Conservation (phyloP, 164 flowering plant genomes). For the Echeveria elegans region DNA sequence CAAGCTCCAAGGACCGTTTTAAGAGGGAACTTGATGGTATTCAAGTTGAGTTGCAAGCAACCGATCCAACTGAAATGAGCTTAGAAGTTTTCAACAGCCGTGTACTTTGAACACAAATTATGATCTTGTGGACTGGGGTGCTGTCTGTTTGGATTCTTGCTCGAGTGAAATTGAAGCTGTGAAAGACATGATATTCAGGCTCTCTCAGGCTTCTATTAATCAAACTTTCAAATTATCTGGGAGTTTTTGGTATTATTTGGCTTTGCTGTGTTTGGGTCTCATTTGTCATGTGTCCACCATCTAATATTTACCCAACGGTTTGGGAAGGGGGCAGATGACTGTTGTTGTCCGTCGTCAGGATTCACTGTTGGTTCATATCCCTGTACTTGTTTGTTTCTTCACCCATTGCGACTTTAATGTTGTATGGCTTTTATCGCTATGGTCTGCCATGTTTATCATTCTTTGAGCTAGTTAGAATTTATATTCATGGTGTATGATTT, state of each 20-base stretch:
- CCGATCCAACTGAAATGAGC: conserved; percentile 42
- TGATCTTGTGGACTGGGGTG: background rate
- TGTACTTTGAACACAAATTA: conserved; percentile 1
- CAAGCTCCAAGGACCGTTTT: conserved; percentile 37
- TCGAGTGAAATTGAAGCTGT: conserved; percentile 2
- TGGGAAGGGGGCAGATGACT: background rate
- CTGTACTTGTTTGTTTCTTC: background rate
- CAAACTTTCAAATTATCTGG: background rate
- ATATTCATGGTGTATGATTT: background rate
- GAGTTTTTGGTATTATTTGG: conserved; percentile 2
- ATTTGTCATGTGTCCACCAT: background rate
- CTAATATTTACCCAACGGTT: conserved; percentile 3
- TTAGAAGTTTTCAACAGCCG: conserved; percentile 26
- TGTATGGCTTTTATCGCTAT: background rate
- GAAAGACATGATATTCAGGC: background rate
- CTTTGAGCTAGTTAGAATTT: background rate
- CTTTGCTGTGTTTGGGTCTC: conserved; percentile 5
- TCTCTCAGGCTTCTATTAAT: background rate
- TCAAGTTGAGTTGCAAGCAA: conserved; percentile 43
- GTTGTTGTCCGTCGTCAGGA: background rate
- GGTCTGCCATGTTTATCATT: background rate
- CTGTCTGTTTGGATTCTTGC: conserved; percentile 1
- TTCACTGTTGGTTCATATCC: background rate
- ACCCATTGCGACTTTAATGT: background rate
- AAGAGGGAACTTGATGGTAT: conserved; percentile 22